Conservation (phyloP, 2,329 filamentous ascomycete genomes). For the Colletotrichum magnum region DNA sequence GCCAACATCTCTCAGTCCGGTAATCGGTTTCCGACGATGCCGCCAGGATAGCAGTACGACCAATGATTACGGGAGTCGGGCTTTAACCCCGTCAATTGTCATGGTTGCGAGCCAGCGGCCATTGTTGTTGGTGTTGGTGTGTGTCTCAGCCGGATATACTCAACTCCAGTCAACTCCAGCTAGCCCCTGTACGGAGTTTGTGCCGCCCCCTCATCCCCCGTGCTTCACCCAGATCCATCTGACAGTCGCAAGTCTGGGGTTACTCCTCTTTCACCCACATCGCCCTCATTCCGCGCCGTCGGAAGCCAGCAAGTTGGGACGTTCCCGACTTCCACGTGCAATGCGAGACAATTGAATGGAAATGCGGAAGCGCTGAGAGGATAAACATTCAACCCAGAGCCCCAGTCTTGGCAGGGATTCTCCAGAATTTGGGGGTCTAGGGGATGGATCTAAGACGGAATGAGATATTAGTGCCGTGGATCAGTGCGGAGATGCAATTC, state of each 20-base stretch:
- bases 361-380: conserved; percentile 26
- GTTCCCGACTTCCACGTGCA: conserved; percentile 26
- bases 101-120: neutral
- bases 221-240: conserved; percentile 10
- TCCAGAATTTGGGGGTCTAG: conserved; percentile 31
- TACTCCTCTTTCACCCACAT: conserved; percentile 7
- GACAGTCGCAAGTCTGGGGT: conserved; percentile 27
- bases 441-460: conserved; percentile 35
- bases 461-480: conserved; percentile 22
- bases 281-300: conserved; percentile 5
- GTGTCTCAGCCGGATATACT: conserved; percentile 31
- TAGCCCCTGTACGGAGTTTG: conserved; percentile 7
- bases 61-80: neutral
- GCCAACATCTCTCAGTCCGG: neutral
- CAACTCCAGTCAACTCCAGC: conserved; percentile 23
- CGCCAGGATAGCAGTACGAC: neutral
- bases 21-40: neutral
- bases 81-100: conserved; percentile 4
- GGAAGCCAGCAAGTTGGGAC: conserved; percentile 24
- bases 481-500: conserved; percentile 33
- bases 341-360: conserved; percentile 22
- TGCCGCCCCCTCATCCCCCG: conserved; percentile 6
- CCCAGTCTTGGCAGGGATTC: conserved; percentile 34
- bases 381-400: conserved; percentile 34
- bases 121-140: neutral